These are phyloP conservation scores for Rhizopus sp. DNA, from an alignment of 371 early-diverging fungal genomes.

Conservation along the genomic window DNA sequence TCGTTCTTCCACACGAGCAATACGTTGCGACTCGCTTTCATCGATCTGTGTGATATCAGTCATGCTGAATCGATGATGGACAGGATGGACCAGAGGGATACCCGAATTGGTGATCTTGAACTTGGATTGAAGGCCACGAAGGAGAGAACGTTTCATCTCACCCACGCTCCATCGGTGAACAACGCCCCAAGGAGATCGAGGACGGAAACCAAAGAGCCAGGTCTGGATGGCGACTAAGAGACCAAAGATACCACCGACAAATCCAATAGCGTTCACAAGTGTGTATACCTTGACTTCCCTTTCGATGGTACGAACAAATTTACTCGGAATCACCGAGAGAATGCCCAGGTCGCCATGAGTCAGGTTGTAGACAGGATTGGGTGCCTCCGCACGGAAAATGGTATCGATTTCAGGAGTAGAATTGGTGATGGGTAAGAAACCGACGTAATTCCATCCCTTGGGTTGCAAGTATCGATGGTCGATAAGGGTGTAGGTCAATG, in stretches of 20 bases:
- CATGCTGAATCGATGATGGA: constrained; percentile 46
- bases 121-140: constrained; percentile 37
- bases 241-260: constrained; percentile 56
- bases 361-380: constrained; percentile 38
- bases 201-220: constrained; percentile 55
- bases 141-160: constrained; percentile 44
- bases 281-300: constrained; percentile 54
- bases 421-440: constrained; percentile 47
- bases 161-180: constrained; percentile 54
- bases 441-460: constrained; percentile 53
- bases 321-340: constrained; percentile 32
- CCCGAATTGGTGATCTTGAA: constrained; percentile 46
- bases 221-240: constrained; percentile 42
- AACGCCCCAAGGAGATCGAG: constrained; percentile 54
- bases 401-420: constrained; percentile 42
- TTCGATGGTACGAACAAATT: constrained; percentile 23
- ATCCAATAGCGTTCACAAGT: constrained; percentile 49
- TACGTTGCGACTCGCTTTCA: constrained; percentile 34
- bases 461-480: constrained; percentile 45
- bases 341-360: constrained; percentile 37
- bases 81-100: constrained; percentile 50
- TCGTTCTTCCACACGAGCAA: constrained; percentile 35
- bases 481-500: constrained; percentile 39
- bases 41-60: constrained; percentile 25
- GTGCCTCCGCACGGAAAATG: constrained; percentile 43